Evolutionary conservation across 176 grass and related monocot genomes (phyloP), one percentile per base, ranked within the genome.

Genomic region (Rhynchospora pubera): DNA sequence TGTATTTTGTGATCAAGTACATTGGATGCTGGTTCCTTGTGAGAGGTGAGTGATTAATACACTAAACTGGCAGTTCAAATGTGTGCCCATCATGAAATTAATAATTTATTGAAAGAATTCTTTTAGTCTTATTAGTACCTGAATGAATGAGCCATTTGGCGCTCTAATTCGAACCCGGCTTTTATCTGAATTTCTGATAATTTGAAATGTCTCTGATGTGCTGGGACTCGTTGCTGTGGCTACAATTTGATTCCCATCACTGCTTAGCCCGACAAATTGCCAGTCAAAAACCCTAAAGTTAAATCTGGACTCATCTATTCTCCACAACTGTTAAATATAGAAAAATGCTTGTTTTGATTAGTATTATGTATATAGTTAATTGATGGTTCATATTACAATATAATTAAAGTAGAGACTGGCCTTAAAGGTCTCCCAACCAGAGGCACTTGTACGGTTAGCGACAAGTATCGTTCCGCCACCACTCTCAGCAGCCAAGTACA

Each of bases 381-480:
- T 72, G 21, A 16, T 76, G 10, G 48, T 51, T 82, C 26, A 30
- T 70, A 9, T 9, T 21, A 80, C 46, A 70, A 39, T 26, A 23
- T 65, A 58, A 67, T 51, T 11, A 79, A 11, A 66, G 23, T n/a
- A 6, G 48, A 43, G 16, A 22, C 60, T 58, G 22, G 82, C 89
- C 80, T 79, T 88, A 63, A 91, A 91, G 28, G 83, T 91, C 55
- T 91, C 89, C 86, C 86, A 91, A 13, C 75, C 83, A 3, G 73
- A 79, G 23, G 83, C 79, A 1, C 59, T 69, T 0, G 79, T 83
- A 52, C 84, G 73, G 75, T 91, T 79, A 1, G 89, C 79, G 1
- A 85, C 89, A 21, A 91, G 53, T 44, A 85, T 91, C 0, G 86
- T 72, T 16, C 89, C 89, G 11, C 89, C 89, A 18, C 89, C 83